phyloP scores from a whole-genome alignment of 2,329 filamentous ascomycete species.

The Ascochyta rabiei region DNA sequence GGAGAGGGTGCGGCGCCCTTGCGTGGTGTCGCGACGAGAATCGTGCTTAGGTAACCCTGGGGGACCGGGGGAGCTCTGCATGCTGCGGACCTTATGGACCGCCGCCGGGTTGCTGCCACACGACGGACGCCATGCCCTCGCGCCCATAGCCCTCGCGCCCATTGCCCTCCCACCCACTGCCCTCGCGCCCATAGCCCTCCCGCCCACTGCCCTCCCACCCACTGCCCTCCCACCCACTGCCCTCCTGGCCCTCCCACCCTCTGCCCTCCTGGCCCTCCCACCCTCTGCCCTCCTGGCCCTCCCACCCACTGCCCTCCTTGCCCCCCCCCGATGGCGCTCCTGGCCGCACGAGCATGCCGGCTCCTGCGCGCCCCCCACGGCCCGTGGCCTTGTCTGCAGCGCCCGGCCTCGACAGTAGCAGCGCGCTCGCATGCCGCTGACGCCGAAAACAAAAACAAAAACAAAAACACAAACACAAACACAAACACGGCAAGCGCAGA shows the following conservation, averaged over 20 bases:
- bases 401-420: background rate
- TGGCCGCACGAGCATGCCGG: slow-evolving; percentile 37
- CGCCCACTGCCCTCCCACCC: slow-evolving; percentile 28
- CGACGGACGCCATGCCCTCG: slow-evolving; percentile 26
- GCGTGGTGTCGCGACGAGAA: slow-evolving; percentile 11
- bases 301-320: no score
- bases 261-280: no score
- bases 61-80: no score
- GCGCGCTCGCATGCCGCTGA: slow-evolving; percentile 19
- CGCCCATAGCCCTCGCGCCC: slow-evolving; percentile 27
- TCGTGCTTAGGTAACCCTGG: background rate
- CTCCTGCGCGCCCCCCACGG: slow-evolving; percentile 24
- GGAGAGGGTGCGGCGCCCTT: slow-evolving; percentile 13
- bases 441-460: background rate
- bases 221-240: slow-evolving; percentile 32
- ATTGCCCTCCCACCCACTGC: slow-evolving; percentile 30
- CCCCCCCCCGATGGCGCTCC: slow-evolving; percentile 42
- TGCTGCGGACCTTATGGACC: no score
- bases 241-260: slow-evolving; percentile 33
- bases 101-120: slow-evolving; percentile 4
- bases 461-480: background rate
- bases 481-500: no score
- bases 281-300: no score
- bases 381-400: slow-evolving; percentile 6
- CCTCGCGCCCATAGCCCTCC: slow-evolving; percentile 35